Percentiles rank a stretch among this genome's conserved stretches.
Evolutionary conservation across 192 early-diverging fungal genomes (phyloP).

Genomic region (Cladochytrium replicatum): DNA sequence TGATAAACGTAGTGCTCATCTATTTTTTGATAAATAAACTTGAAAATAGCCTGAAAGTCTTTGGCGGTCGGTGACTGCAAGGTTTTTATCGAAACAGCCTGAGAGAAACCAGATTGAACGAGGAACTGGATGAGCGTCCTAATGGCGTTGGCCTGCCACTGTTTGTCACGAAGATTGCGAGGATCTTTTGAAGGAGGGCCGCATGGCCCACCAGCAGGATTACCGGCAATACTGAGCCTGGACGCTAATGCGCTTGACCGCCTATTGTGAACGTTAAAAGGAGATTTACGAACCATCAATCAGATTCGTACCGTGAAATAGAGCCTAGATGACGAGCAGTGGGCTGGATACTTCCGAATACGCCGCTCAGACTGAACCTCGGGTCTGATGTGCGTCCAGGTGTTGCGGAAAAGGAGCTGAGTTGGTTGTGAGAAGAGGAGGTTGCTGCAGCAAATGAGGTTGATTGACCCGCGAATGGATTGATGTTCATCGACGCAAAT

Average conservation of each 20-base stretch:
- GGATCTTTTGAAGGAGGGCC: constrained; percentile 42
- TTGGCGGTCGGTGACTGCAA: constrained; percentile 53
- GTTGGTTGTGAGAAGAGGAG: no score
- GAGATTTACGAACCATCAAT: no score
- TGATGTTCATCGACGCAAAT: no score
- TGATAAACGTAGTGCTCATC: constrained; percentile 52
- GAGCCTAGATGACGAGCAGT: no score
- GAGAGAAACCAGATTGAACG: constrained; percentile 49
- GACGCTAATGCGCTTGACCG: not conserved
- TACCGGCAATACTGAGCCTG: not conserved
- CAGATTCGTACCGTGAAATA: no score
- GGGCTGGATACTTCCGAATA: no score
- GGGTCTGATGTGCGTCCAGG: no score
- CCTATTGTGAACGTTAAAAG: not conserved
- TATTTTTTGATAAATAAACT: constrained; percentile 58
- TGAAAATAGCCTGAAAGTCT: constrained; percentile 66
- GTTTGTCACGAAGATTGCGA: constrained; percentile 54
- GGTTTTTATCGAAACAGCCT: constrained; percentile 42
- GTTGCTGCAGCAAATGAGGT: no score
- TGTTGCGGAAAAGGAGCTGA: no score
- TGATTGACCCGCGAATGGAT: no score
- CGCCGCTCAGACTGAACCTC: no score
- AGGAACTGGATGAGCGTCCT: constrained; percentile 53
- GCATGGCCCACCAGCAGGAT: no score
- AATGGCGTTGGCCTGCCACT: constrained; percentile 47